A percentile compares a stretch with the other conserved stretches of the same genome.
Conservation (phyloP, 768 basidiomycete genomes). For the Suillus luteus region DNA sequence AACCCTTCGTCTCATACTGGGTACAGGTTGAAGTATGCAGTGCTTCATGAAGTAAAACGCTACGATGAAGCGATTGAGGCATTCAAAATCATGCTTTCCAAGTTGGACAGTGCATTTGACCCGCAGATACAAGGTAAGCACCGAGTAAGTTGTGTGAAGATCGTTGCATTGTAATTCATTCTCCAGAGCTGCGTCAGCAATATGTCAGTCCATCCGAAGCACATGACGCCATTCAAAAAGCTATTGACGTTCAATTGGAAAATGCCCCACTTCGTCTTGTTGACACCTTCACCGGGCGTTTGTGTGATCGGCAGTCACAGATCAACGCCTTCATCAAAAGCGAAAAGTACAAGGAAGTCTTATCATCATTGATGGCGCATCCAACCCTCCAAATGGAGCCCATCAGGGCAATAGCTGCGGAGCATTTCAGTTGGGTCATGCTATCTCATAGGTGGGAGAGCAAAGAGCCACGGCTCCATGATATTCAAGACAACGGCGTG, state of each 20-base stretch:
- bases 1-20: not conserved
- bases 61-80: not conserved
- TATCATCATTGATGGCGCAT: not conserved
- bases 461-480: not conserved
- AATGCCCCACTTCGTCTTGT: not conserved
- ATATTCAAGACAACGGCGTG: not conserved
- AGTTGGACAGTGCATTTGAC: not conserved
- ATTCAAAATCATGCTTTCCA: not conserved
- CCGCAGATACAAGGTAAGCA: not conserved
- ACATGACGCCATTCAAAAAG: slow-evolving; percentile 1
- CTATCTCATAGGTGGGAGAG: not conserved
- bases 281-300: not conserved
- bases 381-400: not conserved
- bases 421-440: not conserved
- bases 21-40: not conserved
- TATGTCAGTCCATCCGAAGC: not conserved
- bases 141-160: not conserved
- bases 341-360: not conserved
- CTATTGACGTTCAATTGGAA: not conserved
- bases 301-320: not conserved
- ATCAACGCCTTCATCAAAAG: not conserved
- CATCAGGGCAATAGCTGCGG: not conserved
- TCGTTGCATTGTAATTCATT: not conserved
- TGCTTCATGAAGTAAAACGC: not conserved
- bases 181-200: not conserved